These are phyloP conservation scores for Aspergillus persii DNA, from an alignment of 2,329 filamentous ascomycete genomes.

Conservation along the genomic window DNA sequence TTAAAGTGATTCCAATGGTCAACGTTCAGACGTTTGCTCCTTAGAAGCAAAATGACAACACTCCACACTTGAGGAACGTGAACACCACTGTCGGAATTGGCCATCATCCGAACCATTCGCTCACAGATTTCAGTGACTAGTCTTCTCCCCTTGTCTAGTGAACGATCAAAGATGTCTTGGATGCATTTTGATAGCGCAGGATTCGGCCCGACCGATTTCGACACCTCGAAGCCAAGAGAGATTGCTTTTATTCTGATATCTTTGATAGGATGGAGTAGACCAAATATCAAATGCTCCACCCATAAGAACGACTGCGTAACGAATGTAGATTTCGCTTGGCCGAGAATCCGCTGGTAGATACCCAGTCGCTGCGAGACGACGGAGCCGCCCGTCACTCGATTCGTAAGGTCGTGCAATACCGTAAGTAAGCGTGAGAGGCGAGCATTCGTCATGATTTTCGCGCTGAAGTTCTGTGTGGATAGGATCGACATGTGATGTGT, in stretches of 20 bases:
- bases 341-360: constrained; percentile 75
- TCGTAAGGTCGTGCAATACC: constrained; percentile 69
- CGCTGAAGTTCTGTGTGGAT: constrained; percentile 73
- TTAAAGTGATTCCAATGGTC: constrained; percentile 69
- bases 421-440: constrained; percentile 69
- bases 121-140: constrained; percentile 69
- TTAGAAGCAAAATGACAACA: constrained; percentile 73
- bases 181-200: constrained; percentile 65
- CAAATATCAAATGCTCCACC: constrained; percentile 77
- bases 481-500: constrained; percentile 79
- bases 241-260: constrained; percentile 77
- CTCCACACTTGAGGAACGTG: constrained; percentile 88
- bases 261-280: constrained; percentile 74
- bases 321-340: constrained; percentile 70
- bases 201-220: constrained; percentile 67
- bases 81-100: constrained; percentile 56
- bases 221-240: constrained; percentile 68
- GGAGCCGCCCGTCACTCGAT: constrained; percentile 74
- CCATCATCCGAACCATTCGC: constrained; percentile 66
- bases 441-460: constrained; percentile 69
- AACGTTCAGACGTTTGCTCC: constrained; percentile 57
- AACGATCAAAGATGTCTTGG: constrained; percentile 51
- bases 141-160: constrained; percentile 53
- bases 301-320: constrained; percentile 67
- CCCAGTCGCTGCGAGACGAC: constrained; percentile 73